Evolutionary conservation across 768 basidiomycete species (phyloP).

Genomic region (Wakefieldia striispora): DNA sequence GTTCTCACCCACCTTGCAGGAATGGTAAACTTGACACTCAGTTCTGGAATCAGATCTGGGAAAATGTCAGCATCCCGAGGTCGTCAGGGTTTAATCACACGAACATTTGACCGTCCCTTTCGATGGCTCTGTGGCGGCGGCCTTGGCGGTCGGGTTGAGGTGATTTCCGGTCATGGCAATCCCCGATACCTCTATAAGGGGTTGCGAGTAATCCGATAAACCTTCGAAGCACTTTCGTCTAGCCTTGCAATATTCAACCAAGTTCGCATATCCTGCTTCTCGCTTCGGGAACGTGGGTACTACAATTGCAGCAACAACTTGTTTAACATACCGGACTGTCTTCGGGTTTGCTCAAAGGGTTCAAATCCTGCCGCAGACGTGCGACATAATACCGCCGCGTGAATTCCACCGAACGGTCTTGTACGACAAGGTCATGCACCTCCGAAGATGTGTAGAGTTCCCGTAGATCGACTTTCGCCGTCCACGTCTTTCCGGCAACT

Average conservation of each 20-base stretch:
- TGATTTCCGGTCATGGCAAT: constrained; percentile 52
- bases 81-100: constrained; percentile 24
- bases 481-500: constrained; percentile 52
- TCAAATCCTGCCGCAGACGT: constrained; percentile 61
- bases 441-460: constrained; percentile 24
- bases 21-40: constrained; percentile 68
- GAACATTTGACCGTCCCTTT: constrained; percentile 59
- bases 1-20: constrained; percentile 64
- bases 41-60: constrained; percentile 80
- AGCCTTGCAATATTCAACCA: constrained; percentile 65
- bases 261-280: constrained; percentile 56
- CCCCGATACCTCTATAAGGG: constrained; percentile 66
- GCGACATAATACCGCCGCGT: constrained; percentile 65
- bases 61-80: constrained; percentile 27
- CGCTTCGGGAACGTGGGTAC: constrained; percentile 40
- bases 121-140: constrained; percentile 32
- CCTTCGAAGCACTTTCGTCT: constrained; percentile 62
- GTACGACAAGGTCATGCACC: constrained; percentile 63
- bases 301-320: neutral
- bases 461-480: constrained; percentile 44
- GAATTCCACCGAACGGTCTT: constrained; percentile 75
- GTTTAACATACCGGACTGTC: constrained; percentile 57
- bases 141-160: constrained; percentile 53
- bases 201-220: constrained; percentile 60
- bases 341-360: constrained; percentile 65